A percentile compares a stretch with the other conserved stretches of the same genome.
Evolutionary conservation across 2,329 filamentous ascomycete species (phyloP).

Genomic region (Westerdykella ornata): DNA sequence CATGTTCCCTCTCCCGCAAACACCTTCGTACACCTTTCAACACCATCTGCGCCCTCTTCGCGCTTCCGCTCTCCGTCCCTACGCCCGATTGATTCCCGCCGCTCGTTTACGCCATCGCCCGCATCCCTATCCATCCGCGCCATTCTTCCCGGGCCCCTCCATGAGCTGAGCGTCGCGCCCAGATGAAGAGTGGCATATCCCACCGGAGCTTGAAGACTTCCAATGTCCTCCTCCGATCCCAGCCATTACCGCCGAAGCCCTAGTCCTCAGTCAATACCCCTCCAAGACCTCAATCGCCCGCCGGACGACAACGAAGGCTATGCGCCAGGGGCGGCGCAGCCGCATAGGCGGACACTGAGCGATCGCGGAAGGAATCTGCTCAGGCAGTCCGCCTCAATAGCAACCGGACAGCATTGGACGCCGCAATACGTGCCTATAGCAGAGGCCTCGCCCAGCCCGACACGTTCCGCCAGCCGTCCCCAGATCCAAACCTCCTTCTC

Average conservation of each 20-base stretch:
- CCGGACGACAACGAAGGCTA: conserved; percentile 30
- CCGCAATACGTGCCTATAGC: conserved; percentile 49
- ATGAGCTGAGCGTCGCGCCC: conserved; percentile 24
- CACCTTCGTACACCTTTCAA: too few relatives aligned
- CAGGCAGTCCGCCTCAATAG: conserved; percentile 39
- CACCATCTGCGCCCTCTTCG: too few relatives aligned
- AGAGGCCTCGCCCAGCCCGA: conserved; percentile 47
- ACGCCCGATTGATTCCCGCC: too few relatives aligned
- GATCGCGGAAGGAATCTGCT: conserved; percentile 45
- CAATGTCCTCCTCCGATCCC: conserved; percentile 47
- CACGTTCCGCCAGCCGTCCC: conserved; percentile 23
- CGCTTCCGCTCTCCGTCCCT: too few relatives aligned
- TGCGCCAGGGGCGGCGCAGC: conserved; percentile 22
- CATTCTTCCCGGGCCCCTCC: not conserved
- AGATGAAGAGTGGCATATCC: conserved; percentile 24
- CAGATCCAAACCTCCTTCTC: conserved; percentile 34
- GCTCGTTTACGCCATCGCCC: not conserved
- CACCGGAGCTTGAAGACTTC: conserved; percentile 23
- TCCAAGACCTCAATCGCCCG: conserved; percentile 50
- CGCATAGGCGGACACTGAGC: conserved; percentile 43
- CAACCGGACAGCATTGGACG: conserved; percentile 37
- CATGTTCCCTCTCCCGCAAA: too few relatives aligned
- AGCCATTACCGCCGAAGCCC: conserved; percentile 44
- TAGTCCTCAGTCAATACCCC: conserved; percentile 59
- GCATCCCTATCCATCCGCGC: not conserved